Conservation (phyloP, 1,139 yeast genomes). For the Geotrichum candidum region DNA sequence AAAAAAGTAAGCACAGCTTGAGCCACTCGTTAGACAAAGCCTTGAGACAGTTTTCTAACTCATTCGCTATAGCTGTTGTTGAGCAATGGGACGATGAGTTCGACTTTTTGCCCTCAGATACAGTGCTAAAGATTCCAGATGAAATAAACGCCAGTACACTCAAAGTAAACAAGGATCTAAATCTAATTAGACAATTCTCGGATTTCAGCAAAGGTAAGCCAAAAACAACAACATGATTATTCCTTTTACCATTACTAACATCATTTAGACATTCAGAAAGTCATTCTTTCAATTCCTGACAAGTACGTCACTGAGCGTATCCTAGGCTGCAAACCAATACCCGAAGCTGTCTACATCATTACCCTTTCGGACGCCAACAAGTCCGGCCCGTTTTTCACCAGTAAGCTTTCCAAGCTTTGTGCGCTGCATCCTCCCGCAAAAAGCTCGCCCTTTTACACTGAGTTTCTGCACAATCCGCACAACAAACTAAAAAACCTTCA, state of each 20-base stretch:
- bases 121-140: slow-evolving; percentile 10
- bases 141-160: slow-evolving; percentile 8
- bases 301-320: slow-evolving; percentile 9
- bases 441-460: background rate
- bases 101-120: slow-evolving; percentile 7
- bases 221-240: no score
- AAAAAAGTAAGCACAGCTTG: background rate
- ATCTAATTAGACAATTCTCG: slow-evolving; percentile 13
- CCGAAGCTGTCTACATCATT: slow-evolving; percentile 14
- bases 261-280: slow-evolving; percentile 14
- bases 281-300: slow-evolving; percentile 13
- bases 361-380: slow-evolving; percentile 16
- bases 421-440: background rate
- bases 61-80: background rate
- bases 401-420: slow-evolving; percentile 5
- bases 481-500: background rate
- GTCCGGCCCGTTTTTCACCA: slow-evolving; percentile 12
- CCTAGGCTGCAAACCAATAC: slow-evolving; percentile 9
- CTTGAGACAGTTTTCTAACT: background rate
- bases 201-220: slow-evolving; percentile 14
- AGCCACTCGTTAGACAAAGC: background rate
- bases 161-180: slow-evolving; percentile 14
- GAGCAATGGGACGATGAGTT: slow-evolving; percentile 17
- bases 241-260: background rate
- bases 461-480: background rate